phyloP scores from a whole-genome alignment of 306 rosid species.

The Senna tora region DNA sequence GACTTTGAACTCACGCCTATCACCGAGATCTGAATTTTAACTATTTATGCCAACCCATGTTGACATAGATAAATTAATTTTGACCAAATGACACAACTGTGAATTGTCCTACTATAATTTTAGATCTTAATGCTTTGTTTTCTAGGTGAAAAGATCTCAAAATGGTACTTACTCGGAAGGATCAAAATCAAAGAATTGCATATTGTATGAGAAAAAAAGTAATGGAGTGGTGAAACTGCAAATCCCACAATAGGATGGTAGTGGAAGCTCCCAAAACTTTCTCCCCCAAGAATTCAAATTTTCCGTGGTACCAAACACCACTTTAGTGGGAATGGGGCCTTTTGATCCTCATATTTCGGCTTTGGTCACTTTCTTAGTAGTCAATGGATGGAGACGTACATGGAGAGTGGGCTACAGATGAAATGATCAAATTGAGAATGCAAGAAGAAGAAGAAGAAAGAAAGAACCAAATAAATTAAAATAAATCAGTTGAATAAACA shows the following conservation, averaged over 20 bases:
- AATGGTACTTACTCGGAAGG: neutral
- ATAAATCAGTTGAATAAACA: neutral
- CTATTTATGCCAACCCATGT: too few species aligned
- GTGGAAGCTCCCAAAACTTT: constrained; percentile 46
- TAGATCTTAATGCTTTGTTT: too few species aligned
- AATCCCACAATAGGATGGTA: constrained; percentile 35
- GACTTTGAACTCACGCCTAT: too few species aligned
- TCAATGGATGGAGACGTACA: constrained; percentile 61
- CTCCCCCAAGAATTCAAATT: constrained; percentile 33
- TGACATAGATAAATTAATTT: too few species aligned
- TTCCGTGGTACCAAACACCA: constrained; percentile 74
- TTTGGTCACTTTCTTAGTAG: constrained; percentile 57
- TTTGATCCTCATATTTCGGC: constrained; percentile 56
- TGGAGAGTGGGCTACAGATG: constrained; percentile 54
- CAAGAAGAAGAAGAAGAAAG: constrained; percentile 22
- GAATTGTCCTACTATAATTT: too few species aligned
- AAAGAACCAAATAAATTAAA: neutral
- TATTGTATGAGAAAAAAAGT: neutral
- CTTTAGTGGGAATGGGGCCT: constrained; percentile 41
- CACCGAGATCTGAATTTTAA: too few species aligned
- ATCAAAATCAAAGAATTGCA: neutral
- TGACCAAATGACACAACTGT: too few species aligned
- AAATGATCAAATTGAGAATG: constrained; percentile 37
- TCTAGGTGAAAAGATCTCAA: neutral
- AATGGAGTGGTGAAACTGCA: neutral